These are phyloP conservation scores for Fusarium sp. DNA, from an alignment of 2,329 filamentous ascomycete genomes.

Conservation along the genomic window DNA sequence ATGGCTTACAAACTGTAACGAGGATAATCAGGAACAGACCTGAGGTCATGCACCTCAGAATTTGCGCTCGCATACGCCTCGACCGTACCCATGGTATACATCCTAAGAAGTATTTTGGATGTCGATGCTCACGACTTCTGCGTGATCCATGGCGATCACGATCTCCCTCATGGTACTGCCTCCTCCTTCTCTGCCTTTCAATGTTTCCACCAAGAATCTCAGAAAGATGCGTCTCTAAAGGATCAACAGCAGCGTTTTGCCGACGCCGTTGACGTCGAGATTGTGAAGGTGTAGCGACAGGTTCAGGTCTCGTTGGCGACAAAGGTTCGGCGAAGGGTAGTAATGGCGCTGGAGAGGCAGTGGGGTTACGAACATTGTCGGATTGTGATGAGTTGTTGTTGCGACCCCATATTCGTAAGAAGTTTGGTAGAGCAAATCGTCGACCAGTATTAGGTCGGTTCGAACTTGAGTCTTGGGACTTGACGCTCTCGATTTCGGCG, in stretches of 20 bases:
- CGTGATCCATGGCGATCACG: conserved; percentile 20
- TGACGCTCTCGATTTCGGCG: conserved; percentile 58
- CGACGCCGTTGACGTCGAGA: conserved; percentile 19
- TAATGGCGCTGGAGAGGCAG: conserved; percentile 36
- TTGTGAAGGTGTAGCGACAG: conserved; percentile 22
- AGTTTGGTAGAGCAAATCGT: conserved; percentile 24
- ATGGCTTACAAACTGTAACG: conserved; percentile 73
- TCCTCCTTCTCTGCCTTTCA: conserved; percentile 9
- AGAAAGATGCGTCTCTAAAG: conserved; percentile 33
- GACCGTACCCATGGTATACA: conserved; percentile 70
- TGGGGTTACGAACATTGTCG: conserved; percentile 19
- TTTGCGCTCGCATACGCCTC: conserved; percentile 64
- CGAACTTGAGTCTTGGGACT: conserved; percentile 60
- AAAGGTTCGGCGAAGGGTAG: conserved; percentile 23
- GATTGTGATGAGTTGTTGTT: conserved; percentile 20
- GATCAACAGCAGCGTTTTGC: conserved; percentile 11
- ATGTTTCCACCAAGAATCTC: conserved; percentile 31
- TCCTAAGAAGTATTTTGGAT: conserved; percentile 62
- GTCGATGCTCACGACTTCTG: conserved; percentile 27
- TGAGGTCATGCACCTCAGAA: conserved; percentile 73
- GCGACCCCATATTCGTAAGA: conserved; percentile 29
- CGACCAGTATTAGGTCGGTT: conserved; percentile 36
- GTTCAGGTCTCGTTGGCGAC: conserved; percentile 24
- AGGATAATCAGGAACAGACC: conserved; percentile 71
- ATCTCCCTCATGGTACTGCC: conserved; percentile 16